Percentiles rank a stretch among this genome's conserved stretches.
These are phyloP conservation scores for Chaetomium sp. DNA, from an alignment of 2,329 filamentous ascomycete species.

Conservation along the genomic window DNA sequence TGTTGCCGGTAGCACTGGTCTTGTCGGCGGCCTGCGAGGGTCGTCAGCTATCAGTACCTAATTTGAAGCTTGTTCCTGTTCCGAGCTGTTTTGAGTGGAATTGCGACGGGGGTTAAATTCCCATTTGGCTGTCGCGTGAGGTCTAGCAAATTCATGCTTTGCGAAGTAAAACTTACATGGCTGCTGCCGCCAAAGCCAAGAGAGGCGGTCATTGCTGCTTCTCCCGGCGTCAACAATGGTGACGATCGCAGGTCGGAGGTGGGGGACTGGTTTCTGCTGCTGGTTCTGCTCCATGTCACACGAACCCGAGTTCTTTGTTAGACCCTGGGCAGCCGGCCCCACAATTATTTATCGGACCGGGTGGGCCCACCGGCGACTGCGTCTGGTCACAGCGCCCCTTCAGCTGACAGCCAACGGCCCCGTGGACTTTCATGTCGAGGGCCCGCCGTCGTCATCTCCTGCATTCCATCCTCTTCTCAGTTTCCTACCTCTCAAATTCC, in stretches of 20 bases:
- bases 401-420: constrained; percentile 1
- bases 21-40: constrained; percentile 21
- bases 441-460: constrained; percentile 10
- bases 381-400: not conserved
- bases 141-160: not conserved
- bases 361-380: not conserved
- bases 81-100: not conserved
- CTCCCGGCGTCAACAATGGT: constrained; percentile 13
- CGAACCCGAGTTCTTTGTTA: constrained; percentile 12
- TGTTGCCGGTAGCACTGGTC: constrained; percentile 10
- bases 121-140: not conserved
- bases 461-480: not conserved
- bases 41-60: no score
- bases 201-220: constrained; percentile 29
- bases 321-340: not conserved
- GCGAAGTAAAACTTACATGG: constrained; percentile 25
- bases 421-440: not conserved
- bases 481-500: not conserved
- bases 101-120: not conserved
- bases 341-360: not conserved
- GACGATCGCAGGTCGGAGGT: not conserved
- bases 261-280: not conserved
- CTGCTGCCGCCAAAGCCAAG: constrained; percentile 26
- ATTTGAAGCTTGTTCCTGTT: not conserved
- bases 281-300: not conserved